Conservation (phyloP, 495 filamentous ascomycete genomes). For the Cercophora scortea region DNA sequence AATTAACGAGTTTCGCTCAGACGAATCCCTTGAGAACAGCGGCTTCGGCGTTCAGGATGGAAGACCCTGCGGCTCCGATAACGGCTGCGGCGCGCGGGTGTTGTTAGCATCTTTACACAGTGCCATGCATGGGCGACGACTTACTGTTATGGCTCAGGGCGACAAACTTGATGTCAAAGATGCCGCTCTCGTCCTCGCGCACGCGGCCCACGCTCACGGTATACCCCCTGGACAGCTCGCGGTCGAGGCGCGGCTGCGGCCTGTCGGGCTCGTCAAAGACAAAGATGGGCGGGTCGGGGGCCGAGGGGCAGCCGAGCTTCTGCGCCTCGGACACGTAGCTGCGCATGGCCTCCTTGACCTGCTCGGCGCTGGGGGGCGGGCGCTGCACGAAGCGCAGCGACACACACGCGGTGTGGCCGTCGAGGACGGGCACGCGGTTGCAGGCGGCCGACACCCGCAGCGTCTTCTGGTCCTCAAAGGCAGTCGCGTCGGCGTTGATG, state of each 20-base stretch:
- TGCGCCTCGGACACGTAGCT: slow-evolving; percentile 70
- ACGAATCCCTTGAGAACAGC: slow-evolving; percentile 84
- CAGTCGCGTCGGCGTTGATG: slow-evolving; percentile 56
- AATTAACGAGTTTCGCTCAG: slow-evolving; percentile 40
- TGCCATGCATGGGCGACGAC: slow-evolving; percentile 17
- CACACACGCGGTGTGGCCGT: slow-evolving; percentile 79
- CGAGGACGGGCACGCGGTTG: slow-evolving; percentile 74
- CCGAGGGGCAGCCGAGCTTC: slow-evolving; percentile 66
- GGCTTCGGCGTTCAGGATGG: slow-evolving; percentile 89
- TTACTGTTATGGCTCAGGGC: slow-evolving; percentile 78
- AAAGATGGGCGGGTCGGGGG: slow-evolving; percentile 61
- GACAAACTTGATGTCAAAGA: slow-evolving; percentile 79
- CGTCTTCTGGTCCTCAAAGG: slow-evolving; percentile 53
- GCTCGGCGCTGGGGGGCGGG: slow-evolving; percentile 47
- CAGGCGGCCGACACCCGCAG: slow-evolving; percentile 71
- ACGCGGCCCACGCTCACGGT: slow-evolving; percentile 76
- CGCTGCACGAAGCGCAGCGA: slow-evolving; percentile 62
- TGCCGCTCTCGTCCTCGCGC: slow-evolving; percentile 62
- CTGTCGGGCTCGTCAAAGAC: slow-evolving; percentile 76
- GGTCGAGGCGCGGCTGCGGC: slow-evolving; percentile 78
- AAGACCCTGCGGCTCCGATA: slow-evolving; percentile 89
- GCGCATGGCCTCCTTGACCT: slow-evolving; percentile 61
- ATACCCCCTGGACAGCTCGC: slow-evolving; percentile 66
- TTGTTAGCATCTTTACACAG: background rate
- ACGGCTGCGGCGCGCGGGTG: slow-evolving; percentile 47